phyloP scores from a whole-genome alignment of 306 rosid species.

The Acacia acuminata region DNA sequence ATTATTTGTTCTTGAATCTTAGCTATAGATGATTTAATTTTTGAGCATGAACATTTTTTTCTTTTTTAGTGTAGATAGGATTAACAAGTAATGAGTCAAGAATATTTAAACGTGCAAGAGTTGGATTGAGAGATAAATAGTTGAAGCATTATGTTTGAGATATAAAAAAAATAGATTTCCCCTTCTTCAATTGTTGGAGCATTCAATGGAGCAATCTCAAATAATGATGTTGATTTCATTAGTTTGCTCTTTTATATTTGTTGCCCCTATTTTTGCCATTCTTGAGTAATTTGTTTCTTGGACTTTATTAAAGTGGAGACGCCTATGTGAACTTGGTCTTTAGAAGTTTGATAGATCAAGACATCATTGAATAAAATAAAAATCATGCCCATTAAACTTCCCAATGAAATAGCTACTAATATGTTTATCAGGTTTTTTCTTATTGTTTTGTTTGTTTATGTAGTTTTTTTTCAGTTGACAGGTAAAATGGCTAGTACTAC shows the following conservation, averaged over 20 bases:
- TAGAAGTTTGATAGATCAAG: background rate
- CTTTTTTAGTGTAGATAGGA: background rate
- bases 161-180: background rate
- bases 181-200: background rate
- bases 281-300: background rate
- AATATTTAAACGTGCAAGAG: background rate
- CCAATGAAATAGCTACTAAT: background rate
- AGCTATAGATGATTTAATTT: background rate
- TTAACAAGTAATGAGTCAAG: background rate
- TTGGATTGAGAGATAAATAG: background rate
- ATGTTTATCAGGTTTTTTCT: background rate
- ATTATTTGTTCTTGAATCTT: background rate
- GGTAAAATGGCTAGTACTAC: background rate
- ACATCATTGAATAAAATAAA: background rate
- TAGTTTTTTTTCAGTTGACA: background rate
- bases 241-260: background rate
- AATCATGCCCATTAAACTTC: background rate
- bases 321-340: background rate
- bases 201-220: background rate
- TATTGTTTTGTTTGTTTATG: background rate
- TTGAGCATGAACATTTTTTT: background rate
- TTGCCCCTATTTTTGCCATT: background rate
- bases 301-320: background rate
- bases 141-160: background rate
- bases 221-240: background rate